Percentiles rank a stretch among this genome's conserved stretches.
Conservation (phyloP, 495 filamentous ascomycete genomes). For the Copromyces sp. region DNA sequence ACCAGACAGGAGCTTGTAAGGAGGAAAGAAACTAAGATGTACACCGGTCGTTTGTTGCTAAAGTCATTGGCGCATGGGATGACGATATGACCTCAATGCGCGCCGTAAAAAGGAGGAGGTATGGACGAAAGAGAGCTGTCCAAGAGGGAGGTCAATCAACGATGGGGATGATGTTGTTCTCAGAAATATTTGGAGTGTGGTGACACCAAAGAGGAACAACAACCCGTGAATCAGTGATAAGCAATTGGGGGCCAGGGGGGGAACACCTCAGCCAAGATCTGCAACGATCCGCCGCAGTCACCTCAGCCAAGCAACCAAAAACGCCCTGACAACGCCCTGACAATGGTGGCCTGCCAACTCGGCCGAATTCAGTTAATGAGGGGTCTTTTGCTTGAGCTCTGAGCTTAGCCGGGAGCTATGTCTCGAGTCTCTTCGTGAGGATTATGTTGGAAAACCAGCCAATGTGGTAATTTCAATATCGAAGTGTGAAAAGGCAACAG, state of each 20-base stretch:
- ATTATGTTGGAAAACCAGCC: not conserved
- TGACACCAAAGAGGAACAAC: not conserved
- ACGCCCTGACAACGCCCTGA: not conserved
- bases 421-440: not conserved
- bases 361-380: not conserved
- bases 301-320: not conserved
- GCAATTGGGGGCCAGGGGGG: not conserved
- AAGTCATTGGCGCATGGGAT: slow-evolving; percentile 2
- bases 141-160: not conserved
- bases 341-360: not conserved
- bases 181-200: not conserved
- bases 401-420: not conserved
- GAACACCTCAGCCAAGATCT: not conserved
- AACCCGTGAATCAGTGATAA: not conserved
- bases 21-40: not conserved
- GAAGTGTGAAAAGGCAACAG: not conserved
- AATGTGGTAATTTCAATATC: not conserved
- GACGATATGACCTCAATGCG: not conserved
- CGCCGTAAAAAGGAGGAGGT: not conserved
- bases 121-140: not conserved
- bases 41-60: not conserved
- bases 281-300: not conserved
- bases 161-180: not conserved
- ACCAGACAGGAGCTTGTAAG: not conserved
- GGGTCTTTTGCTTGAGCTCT: not conserved